Conservation (phyloP, 306 rosid species). For the Cicer judaicum region DNA sequence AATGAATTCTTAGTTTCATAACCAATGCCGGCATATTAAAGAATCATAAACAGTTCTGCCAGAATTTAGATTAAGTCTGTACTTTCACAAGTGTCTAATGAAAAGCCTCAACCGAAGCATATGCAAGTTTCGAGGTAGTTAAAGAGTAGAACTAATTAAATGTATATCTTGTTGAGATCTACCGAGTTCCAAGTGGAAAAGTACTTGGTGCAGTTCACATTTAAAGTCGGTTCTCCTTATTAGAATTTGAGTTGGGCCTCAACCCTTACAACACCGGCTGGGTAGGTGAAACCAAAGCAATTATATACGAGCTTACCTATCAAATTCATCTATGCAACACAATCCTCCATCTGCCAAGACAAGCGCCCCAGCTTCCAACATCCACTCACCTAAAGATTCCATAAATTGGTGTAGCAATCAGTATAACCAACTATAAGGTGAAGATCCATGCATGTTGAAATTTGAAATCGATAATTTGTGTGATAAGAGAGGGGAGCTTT, state of each 20-base stretch:
- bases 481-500: background rate
- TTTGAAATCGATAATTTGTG: background rate
- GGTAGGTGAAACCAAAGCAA: constrained; percentile 7
- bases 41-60: constrained; percentile 22
- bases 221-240: constrained; percentile 4
- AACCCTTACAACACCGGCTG: no score
- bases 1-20: constrained; percentile 44
- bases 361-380: constrained; percentile 99
- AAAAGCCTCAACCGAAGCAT: constrained; percentile 34
- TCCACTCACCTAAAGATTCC: constrained; percentile 81
- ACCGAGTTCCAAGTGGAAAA: constrained; percentile 31
- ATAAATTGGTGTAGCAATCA: constrained; percentile 32
- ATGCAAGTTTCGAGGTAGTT: background rate
- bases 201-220: constrained; percentile 15
- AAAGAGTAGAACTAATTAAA: constrained; percentile 27
- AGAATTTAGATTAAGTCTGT: constrained; percentile 1
- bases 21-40: constrained; percentile 37
- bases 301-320: constrained; percentile 58
- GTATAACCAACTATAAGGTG: constrained; percentile 11
- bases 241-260: no score
- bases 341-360: constrained; percentile 97
- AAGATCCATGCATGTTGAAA: constrained; percentile 38
- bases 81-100: constrained; percentile 31
- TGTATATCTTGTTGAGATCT: constrained; percentile 25
- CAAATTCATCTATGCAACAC: constrained; percentile 98